Conservation (phyloP, 345 rosid genomes). For the Salix dunnii region DNA sequence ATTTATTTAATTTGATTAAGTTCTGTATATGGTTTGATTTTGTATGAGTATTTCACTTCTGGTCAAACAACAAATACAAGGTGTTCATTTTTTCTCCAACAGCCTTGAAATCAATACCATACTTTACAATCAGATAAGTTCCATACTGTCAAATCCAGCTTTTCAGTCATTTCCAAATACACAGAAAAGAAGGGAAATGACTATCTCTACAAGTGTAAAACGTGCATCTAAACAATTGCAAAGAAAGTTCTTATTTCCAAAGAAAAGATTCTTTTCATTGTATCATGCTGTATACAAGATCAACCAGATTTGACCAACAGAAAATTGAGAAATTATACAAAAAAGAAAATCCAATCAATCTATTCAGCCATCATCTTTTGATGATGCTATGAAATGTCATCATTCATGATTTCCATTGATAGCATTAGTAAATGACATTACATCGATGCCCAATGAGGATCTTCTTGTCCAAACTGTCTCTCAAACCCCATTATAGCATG, state of each 20-base stretch:
- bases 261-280: background rate
- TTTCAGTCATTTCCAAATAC: background rate
- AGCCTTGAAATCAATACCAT: background rate
- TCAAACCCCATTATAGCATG: background rate
- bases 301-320: background rate
- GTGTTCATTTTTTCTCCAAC: background rate
- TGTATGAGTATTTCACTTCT: background rate
- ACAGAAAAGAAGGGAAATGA: background rate
- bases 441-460: background rate
- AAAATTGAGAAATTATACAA: background rate
- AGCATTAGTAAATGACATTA: background rate
- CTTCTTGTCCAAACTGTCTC: background rate
- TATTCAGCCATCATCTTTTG: background rate
- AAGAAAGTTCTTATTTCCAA: background rate
- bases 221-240: background rate
- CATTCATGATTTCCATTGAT: background rate
- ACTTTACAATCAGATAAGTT: background rate
- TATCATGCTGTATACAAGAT: background rate
- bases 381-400: background rate
- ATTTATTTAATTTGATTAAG: too few relatives aligned
- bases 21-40: background rate
- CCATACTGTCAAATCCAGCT: background rate
- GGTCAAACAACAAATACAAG: background rate
- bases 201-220: background rate
- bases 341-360: background rate